Conservation (phyloP, 371 early-diverging fungal species). For the Blastocladiella emersonii region DNA sequence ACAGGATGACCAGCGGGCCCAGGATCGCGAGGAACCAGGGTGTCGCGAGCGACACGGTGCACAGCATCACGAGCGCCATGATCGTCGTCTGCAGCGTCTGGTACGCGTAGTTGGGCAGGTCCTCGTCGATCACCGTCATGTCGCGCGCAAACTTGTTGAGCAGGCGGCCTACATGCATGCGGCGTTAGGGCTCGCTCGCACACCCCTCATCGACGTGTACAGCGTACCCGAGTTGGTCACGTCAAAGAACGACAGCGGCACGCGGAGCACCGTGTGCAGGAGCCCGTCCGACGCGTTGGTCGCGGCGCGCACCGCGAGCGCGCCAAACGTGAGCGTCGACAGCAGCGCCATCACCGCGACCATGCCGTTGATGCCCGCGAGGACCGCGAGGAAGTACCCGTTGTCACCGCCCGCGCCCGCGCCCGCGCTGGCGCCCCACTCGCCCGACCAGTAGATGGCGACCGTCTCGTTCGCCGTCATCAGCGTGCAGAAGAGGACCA, state of each 20-base stretch:
- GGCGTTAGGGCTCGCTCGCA: too few relatives aligned
- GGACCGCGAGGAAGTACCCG: constrained; percentile 22
- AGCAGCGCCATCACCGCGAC: constrained; percentile 46
- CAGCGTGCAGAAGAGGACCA: not conserved
- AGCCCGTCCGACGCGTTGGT: not conserved
- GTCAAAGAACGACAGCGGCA: constrained; percentile 7
- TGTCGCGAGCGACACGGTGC: not conserved
- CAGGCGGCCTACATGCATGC: too few relatives aligned
- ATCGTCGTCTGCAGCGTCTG: too few relatives aligned
- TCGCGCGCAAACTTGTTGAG: constrained; percentile 79
- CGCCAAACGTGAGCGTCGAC: constrained; percentile 62
- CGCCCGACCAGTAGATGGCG: not conserved
- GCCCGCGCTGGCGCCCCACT: not conserved
- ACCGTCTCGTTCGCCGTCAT: not conserved
- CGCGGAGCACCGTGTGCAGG: not conserved
- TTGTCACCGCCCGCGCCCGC: not conserved
- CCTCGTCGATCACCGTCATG: constrained; percentile 43
- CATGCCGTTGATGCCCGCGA: constrained; percentile 59
- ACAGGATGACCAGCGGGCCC: not conserved
- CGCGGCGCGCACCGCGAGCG: constrained; percentile 17
- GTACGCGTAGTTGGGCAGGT: not conserved
- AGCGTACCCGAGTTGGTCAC: constrained; percentile 14
- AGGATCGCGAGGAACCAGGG: not conserved
- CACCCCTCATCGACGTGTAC: too few relatives aligned
- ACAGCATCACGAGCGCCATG: too few relatives aligned